These are phyloP conservation scores for Colletotrichum sp. DNA, from an alignment of 2,329 filamentous ascomycete genomes.

Conservation along the genomic window DNA sequence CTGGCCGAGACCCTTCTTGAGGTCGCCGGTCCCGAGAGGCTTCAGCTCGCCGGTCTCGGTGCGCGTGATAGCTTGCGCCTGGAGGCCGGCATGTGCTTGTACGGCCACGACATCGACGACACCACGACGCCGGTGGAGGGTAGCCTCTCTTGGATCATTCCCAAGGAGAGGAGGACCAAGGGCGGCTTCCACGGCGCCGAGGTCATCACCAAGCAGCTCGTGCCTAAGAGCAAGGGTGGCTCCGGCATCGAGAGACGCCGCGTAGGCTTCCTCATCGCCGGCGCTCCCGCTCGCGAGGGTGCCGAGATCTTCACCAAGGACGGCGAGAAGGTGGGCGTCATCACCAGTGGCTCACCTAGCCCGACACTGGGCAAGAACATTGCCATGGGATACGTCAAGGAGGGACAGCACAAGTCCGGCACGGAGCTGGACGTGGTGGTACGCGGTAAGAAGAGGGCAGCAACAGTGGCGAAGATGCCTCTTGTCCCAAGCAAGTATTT, in stretches of 20 bases:
- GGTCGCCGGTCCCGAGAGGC: slow-evolving; percentile 64
- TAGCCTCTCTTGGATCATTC: slow-evolving; percentile 77
- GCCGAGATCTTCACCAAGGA: slow-evolving; percentile 74
- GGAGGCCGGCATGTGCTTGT: slow-evolving; percentile 99
- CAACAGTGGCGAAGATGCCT: slow-evolving; percentile 85
- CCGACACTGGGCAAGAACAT: slow-evolving; percentile 90
- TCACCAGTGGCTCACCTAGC: slow-evolving; percentile 91
- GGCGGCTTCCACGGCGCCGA: slow-evolving; percentile 88
- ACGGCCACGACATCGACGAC: slow-evolving; percentile 96
- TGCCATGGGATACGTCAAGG: slow-evolving; percentile 91
- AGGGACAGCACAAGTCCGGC: slow-evolving; percentile 82
- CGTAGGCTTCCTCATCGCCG: slow-evolving; percentile 82
- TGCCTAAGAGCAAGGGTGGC: slow-evolving; percentile 74
- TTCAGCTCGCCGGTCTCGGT: slow-evolving; percentile 86
- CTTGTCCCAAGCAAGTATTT: slow-evolving; percentile 84
- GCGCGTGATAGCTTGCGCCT: slow-evolving; percentile 91
- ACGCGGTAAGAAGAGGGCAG: slow-evolving; percentile 77
- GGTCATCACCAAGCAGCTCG: slow-evolving; percentile 78
- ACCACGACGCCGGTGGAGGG: slow-evolving; percentile 65
- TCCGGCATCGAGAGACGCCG: slow-evolving; percentile 73
- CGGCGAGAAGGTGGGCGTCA: slow-evolving; percentile 72
- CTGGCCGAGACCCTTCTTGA: slow-evolving; percentile 63
- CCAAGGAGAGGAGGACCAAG: slow-evolving; percentile 70
- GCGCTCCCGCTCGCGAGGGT: slow-evolving; percentile 89
- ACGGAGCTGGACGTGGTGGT: slow-evolving; percentile 82